Percentiles rank a stretch among this genome's conserved stretches.
phyloP scores from a whole-genome alignment of 352 stramenopile species.

The Globisporangium splendens region DNA sequence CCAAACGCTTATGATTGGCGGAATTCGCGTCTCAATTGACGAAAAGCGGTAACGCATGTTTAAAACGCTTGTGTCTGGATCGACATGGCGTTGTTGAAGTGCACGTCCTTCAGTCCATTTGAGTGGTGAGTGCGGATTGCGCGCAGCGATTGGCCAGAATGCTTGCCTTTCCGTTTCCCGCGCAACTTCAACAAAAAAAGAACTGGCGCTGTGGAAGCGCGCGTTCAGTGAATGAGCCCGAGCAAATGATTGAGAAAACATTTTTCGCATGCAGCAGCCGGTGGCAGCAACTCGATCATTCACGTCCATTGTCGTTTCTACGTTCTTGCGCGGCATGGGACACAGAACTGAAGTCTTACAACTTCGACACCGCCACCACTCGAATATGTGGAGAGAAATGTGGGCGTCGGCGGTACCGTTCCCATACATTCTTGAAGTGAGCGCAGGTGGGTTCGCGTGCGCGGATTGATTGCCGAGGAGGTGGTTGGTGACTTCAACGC shows the following conservation, averaged over 20 bases:
- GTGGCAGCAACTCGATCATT: neutral
- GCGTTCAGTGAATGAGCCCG: conserved; percentile 20
- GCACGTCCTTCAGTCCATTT: conserved; percentile 10
- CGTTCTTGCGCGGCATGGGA: too few relatives aligned
- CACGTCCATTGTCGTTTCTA: too few relatives aligned
- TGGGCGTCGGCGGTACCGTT: neutral
- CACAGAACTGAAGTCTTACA: neutral
- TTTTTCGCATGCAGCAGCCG: neutral
- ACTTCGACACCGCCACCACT: neutral
- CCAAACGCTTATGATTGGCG: conserved; percentile 10
- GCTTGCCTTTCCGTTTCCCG: conserved; percentile 21
- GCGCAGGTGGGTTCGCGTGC: neutral
- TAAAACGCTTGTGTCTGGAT: conserved; percentile 15
- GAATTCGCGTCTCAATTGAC: conserved; percentile 14
- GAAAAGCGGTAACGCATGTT: conserved; percentile 16
- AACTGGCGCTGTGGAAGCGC: neutral
- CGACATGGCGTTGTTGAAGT: conserved; percentile 43
- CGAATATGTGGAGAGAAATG: neutral
- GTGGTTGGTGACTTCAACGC: conserved; percentile 2
- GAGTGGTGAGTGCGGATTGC: conserved; percentile 10
- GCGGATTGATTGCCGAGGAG: neutral
- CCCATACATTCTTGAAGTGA: neutral
- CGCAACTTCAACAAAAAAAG: conserved; percentile 71
- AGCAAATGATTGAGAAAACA: conserved; percentile 29
- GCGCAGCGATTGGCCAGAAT: conserved; percentile 22